A percentile compares a stretch with the other conserved stretches of the same genome.
These are phyloP conservation scores for Chenopodium berlandieri DNA, from an alignment of 148 eudicot species.

Conservation along the genomic window DNA sequence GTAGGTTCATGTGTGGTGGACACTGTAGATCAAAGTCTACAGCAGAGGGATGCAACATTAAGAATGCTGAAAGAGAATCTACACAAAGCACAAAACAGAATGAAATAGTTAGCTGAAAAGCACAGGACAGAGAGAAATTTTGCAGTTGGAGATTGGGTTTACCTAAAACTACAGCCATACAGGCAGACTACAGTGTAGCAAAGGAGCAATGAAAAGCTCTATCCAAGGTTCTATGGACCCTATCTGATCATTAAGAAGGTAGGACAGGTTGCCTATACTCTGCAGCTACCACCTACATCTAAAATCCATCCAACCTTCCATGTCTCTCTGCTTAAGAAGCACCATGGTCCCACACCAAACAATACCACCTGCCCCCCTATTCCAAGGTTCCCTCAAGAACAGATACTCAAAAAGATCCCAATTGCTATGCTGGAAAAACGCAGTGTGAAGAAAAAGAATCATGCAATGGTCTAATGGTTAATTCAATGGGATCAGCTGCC, in stretches of 20 bases:
- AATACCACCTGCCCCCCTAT: neutral
- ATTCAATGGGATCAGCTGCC: no score
- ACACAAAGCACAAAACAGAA: neutral
- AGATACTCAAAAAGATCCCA: no score
- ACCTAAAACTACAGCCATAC: neutral
- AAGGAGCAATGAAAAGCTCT: neutral
- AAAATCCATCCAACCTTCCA: neutral
- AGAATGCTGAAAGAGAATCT: neutral
- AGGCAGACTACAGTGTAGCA: neutral
- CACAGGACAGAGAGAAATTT: neutral
- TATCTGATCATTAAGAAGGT: neutral
- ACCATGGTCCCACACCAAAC: neutral
- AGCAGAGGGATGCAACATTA: neutral
- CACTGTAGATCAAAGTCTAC: neutral
- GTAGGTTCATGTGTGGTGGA: neutral
- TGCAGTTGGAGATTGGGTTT: neutral
- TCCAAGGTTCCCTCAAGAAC: neutral
- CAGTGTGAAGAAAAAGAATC: no score
- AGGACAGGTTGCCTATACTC: constrained; percentile 1
- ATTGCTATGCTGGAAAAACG: neutral
- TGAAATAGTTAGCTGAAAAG: no score
- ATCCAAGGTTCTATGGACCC: no score
- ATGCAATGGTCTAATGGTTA: no score
- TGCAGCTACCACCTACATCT: neutral
- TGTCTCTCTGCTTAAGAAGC: neutral